A percentile compares a stretch with the other conserved stretches of the same genome.
These are phyloP conservation scores for Ogataea henricii DNA, from an alignment of 805 yeast species.

Conservation along the genomic window DNA sequence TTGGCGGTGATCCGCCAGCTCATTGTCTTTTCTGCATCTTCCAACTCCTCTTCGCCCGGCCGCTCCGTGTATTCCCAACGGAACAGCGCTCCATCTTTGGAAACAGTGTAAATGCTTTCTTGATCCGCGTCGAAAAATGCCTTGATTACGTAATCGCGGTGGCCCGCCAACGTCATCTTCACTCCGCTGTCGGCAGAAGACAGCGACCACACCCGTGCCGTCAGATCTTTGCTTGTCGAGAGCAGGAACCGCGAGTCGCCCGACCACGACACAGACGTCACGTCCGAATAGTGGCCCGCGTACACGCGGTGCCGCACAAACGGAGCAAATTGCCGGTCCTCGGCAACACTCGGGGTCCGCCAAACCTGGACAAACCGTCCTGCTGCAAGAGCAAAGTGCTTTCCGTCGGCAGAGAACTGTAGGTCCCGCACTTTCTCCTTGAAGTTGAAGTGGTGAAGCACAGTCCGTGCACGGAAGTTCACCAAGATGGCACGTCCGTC, in stretches of 20 bases:
- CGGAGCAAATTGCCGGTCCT: constrained; percentile 94
- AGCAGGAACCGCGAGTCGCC: constrained; percentile 85
- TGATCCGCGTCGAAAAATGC: constrained; percentile 89
- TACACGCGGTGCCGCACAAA: constrained; percentile 87
- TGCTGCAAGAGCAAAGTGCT: constrained; percentile 80
- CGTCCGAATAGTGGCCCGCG: constrained; percentile 89
- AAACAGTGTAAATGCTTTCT: constrained; percentile 86
- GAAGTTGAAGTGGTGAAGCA: constrained; percentile 91
- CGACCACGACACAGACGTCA: constrained; percentile 83
- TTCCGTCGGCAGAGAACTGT: constrained; percentile 87
- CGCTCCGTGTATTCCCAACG: constrained; percentile 82
- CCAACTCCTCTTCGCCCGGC: constrained; percentile 49
- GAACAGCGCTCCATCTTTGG: constrained; percentile 93
- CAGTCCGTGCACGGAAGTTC: constrained; percentile 79
- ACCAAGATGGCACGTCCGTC: constrained; percentile 94
- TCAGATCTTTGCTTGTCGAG: constrained; percentile 86
- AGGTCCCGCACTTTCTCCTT: constrained; percentile 73
- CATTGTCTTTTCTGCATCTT: constrained; percentile 46
- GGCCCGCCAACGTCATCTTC: constrained; percentile 88
- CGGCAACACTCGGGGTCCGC: constrained; percentile 81
- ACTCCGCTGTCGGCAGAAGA: constrained; percentile 70
- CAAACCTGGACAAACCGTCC: constrained; percentile 87
- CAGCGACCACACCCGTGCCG: constrained; percentile 82
- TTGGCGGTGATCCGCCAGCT: constrained; percentile 85
- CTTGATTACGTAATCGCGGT: constrained; percentile 80